phyloP scores from a whole-genome alignment of 306 rosid species.

The Ormosia semicastrata region DNA sequence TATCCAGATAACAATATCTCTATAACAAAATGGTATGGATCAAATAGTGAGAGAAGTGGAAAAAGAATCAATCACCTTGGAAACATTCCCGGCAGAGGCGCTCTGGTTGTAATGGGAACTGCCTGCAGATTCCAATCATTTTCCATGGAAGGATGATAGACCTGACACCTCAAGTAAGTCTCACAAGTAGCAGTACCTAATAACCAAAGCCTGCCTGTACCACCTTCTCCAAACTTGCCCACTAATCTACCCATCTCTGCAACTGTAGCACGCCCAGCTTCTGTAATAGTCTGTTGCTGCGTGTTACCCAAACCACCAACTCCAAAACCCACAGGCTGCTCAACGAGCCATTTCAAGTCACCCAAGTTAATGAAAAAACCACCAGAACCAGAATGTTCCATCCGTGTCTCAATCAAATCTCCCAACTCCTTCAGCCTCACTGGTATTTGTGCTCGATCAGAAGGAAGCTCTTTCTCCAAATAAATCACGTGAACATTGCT shows the following conservation, averaged over 20 bases:
- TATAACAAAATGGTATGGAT: neutral
- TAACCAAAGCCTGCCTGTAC: conserved; percentile 67
- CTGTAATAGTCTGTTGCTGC: conserved; percentile 56
- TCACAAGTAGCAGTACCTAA: conserved; percentile 97
- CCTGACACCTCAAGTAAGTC: conserved; percentile 96
- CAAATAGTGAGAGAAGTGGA: neutral
- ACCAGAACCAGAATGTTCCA: conserved; percentile 41
- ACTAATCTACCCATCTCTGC: conserved; percentile 75
- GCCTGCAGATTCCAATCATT: conserved; percentile 99
- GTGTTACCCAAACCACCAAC: conserved; percentile 42
- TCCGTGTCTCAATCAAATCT: neutral
- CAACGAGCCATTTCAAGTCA: conserved; percentile 92
- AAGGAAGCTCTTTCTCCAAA: conserved; percentile 74
- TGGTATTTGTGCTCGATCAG: conserved; percentile 52
- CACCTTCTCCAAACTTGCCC: conserved; percentile 54
- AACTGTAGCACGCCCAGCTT: conserved; percentile 76
- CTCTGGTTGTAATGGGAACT: conserved; percentile 69
- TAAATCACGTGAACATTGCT: conserved; percentile 55
- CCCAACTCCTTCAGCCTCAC: conserved; percentile 60
- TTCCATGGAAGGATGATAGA: conserved; percentile 97
- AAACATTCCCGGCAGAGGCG: conserved; percentile 67
- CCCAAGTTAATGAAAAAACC: conserved; percentile 78
- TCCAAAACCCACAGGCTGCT: conserved; percentile 49
- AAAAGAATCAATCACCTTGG: conserved; percentile 50
- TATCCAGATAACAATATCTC: too few relatives aligned